These are phyloP conservation scores for Cornus florida DNA, from an alignment of 148 eudicot genomes.

Conservation along the genomic window DNA sequence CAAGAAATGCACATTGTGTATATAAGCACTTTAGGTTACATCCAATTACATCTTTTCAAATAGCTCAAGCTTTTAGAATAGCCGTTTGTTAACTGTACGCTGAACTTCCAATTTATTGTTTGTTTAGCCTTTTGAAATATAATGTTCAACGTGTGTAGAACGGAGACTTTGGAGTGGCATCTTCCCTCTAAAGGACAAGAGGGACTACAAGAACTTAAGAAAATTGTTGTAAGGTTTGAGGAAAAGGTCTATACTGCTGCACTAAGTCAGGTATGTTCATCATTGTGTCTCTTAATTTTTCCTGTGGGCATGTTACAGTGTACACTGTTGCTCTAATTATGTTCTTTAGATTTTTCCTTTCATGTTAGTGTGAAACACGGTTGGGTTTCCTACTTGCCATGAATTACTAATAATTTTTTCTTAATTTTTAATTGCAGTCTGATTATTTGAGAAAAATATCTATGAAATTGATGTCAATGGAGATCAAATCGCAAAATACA, in stretches of 20 bases:
- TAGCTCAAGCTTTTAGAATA: not conserved
- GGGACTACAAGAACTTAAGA: conserved; percentile 62
- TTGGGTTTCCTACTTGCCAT: not conserved
- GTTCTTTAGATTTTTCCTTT: not conserved
- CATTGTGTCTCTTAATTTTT: not conserved
- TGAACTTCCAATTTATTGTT: not conserved
- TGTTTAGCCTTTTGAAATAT: not conserved
- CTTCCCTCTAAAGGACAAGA: conserved; percentile 75
- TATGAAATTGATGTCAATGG: conserved; percentile 69
- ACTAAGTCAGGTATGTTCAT: conserved; percentile 62
- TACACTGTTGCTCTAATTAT: not conserved
- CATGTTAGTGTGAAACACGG: not conserved
- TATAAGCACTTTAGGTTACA: no score
- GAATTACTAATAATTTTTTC: conserved; percentile 6
- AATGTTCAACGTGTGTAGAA: conserved; percentile 31
- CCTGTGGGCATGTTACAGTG: conserved; percentile 13
- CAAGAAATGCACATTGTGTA: not conserved
- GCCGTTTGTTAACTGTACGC: not conserved
- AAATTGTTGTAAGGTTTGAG: conserved; percentile 83
- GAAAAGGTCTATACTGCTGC: conserved; percentile 33
- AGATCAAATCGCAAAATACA: conserved; percentile 59
- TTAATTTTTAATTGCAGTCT: conserved; percentile 44
- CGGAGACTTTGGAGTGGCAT: conserved; percentile 78
- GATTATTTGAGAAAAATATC: conserved; percentile 90
- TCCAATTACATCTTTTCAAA: not conserved